Evolutionary conservation across 176 grass and related monocot species (phyloP).

Genomic region (Cocos nucifera): DNA sequence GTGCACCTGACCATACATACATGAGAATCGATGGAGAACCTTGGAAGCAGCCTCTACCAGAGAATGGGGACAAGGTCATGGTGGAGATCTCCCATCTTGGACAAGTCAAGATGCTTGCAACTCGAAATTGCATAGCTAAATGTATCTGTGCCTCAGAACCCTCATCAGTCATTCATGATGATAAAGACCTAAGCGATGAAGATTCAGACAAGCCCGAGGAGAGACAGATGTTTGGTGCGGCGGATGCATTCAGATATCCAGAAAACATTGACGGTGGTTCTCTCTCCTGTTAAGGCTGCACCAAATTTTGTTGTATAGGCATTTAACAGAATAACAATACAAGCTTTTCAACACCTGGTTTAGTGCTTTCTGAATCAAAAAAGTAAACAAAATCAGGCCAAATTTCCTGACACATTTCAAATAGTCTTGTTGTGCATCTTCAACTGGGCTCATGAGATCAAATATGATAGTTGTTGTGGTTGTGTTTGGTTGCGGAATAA

Average conservation of each 20-base stretch:
- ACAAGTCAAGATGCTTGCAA: constrained; percentile 76
- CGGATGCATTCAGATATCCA: constrained; percentile 13
- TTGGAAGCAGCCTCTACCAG: constrained; percentile 86
- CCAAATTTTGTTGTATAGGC: too few relatives aligned
- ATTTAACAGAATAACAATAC: too few relatives aligned
- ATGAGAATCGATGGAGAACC: constrained; percentile 98
- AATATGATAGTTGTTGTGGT: too few relatives aligned
- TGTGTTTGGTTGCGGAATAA: too few relatives aligned
- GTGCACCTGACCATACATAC: constrained; percentile 52
- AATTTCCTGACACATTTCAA: too few relatives aligned
- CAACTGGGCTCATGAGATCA: too few relatives aligned
- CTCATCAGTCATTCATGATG: not conserved
- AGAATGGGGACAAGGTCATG: constrained; percentile 58
- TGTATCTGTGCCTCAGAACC: constrained; percentile 24
- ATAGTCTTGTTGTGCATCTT: too few relatives aligned
- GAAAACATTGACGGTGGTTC: not conserved
- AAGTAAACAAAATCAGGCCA: too few relatives aligned
- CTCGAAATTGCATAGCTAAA: constrained; percentile 53
- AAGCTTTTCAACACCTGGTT: too few relatives aligned
- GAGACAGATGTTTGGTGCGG: constrained; percentile 15
- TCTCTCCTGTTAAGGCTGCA: too few relatives aligned
- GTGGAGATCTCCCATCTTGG: constrained; percentile 76
- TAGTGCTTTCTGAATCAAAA: too few relatives aligned
- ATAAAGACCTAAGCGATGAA: constrained; percentile 1
- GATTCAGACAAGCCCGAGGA: constrained; percentile 2